Percentiles rank a stretch among this genome's conserved stretches.
Evolutionary conservation across 139 green algal genomes (phyloP).

Genomic region (Picochlorum sp.): DNA sequence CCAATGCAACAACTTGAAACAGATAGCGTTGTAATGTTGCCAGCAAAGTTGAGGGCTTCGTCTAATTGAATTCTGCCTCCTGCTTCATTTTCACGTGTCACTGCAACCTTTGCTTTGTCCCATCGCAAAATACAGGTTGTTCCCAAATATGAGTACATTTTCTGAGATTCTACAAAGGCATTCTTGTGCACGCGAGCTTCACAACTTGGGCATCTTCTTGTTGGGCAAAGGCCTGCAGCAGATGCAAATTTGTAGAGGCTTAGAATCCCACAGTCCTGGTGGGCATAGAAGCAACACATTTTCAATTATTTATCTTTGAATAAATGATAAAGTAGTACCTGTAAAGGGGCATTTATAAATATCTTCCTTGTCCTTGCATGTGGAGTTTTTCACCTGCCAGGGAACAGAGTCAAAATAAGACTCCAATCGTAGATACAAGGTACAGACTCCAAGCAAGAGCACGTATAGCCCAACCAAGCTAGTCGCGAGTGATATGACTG

Average conservation of each 20-base stretch:
- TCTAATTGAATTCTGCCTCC: constrained; percentile 8
- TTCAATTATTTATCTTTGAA: not conserved
- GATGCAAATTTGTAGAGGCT: too few species aligned
- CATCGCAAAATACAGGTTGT: constrained; percentile 31
- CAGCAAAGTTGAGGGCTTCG: constrained; percentile 17
- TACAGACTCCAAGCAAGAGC: constrained; percentile 2
- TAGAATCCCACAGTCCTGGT: not conserved
- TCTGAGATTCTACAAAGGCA: too few species aligned
- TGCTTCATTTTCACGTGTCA: not conserved
- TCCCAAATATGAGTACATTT: too few species aligned
- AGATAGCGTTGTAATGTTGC: constrained; percentile 8
- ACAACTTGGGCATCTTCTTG: constrained; percentile 19
- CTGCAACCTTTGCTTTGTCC: constrained; percentile 5
- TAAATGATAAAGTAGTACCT: not conserved
- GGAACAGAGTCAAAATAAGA: constrained; percentile 11
- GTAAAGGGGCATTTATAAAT: constrained; percentile 29
- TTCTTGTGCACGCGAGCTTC: constrained; percentile 3
- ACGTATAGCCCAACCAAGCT: constrained; percentile 1
- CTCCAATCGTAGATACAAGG: constrained; percentile 7
- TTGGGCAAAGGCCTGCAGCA: constrained; percentile 12
- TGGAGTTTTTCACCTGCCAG: too few species aligned
- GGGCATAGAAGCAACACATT: not conserved
- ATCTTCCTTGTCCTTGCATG: not conserved
- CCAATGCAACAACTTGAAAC: constrained; percentile 22
- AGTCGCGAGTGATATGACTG: not conserved